Evolutionary conservation across 345 rosid genomes (phyloP), one percentile per base, ranked within the genome.

Genomic region (Toxicodendron radicans): DNA sequence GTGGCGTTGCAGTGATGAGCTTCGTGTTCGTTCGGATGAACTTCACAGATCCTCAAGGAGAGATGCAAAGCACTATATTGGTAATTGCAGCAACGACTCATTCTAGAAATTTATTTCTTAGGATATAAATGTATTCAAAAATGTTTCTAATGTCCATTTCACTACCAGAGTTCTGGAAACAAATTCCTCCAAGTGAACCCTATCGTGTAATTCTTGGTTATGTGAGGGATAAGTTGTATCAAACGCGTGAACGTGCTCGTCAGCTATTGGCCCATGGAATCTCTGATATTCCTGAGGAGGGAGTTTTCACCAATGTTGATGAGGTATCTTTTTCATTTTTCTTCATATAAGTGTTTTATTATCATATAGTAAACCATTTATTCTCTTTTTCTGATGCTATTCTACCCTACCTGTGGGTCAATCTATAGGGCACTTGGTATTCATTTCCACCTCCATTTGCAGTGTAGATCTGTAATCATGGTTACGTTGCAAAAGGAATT

Each of bases 1-100:
- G 99, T 96, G 99, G 99, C 97, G 98, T 79, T 96, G 99, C 84
- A 93, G 83, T 71, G 97, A 90, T 70, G 99, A 96, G 81, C 97
- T 96, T 65, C 97, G 97, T 66, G 78, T 76, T 16, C 85, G 85
- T 64, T 97, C 97, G 0, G 93, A 92, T 41, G 87, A 83, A 68
- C 91, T 96, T 72, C 98, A 88, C 70, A 80, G 87, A 73, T 87
- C 88, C 73, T 86, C 95, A 51, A 93, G 79, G 83, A 93, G 78
- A 85, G 98, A 96, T 81, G 91, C 99, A 64, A 96, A 96, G 77
- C 99, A 96, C 83, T 96, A 91, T 75, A 96, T 96, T 82, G 98
- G 99, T 93, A 85, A 78, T 35, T 27, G 23, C 66, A 54, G 11
- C 45, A 45, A 64, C 32, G 63, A 64, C 8, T 78, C 48, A 21